Evolutionary conservation across 257 asterid genomes (phyloP), one percentile per base, ranked within the genome.

Genomic region (Nicotiana noctiflora): DNA sequence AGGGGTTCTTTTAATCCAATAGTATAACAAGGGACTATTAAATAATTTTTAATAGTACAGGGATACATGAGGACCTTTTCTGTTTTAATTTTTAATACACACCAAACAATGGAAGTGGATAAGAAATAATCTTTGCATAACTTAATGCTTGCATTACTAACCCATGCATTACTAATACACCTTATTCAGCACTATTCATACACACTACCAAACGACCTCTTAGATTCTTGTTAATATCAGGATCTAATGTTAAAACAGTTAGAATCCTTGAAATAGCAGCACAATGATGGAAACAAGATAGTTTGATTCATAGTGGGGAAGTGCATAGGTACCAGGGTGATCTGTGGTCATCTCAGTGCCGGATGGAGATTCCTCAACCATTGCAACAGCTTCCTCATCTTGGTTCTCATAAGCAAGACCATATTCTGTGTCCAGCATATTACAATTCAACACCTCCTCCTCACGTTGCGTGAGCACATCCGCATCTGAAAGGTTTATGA

Each of bases 381-480:
- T 90, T 23, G 90, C 93, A 74, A 83, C 89, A 83, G 87, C 88
- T 77, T 91, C 98, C 82, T 88, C 93, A 76, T 87, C 95, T 86
- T 86, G 95, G 87, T 86, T 87, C 84, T 90, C 97, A 81, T 82
- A 88, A 19, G 89, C 68, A 88, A 84, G 86, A 76, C 79, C 86
- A 80, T 90, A 94, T 84, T 90, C 98, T 79, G 88, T 46, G 81
- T 93, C 93, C 0, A 89, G 87, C 81, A 91, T 86, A 74, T 70
- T 86, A 85, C 93, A 87, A 80, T 80, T 84, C 82, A 89, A 76
- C 78, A 91, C 84, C 86, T 88, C 95, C 80, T 88, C 98, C 80
- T 88, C 94, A 64, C 86, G 85, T 64, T 88, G 89, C 88, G 84
- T 85, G 61, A 83, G 57, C 65, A 53, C 72, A 80, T 92, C 97